Evolutionary conservation across 148 eudicot species (phyloP), one percentile per base, ranked within the genome.

Genomic region (Vaccinium corymbosum): DNA sequence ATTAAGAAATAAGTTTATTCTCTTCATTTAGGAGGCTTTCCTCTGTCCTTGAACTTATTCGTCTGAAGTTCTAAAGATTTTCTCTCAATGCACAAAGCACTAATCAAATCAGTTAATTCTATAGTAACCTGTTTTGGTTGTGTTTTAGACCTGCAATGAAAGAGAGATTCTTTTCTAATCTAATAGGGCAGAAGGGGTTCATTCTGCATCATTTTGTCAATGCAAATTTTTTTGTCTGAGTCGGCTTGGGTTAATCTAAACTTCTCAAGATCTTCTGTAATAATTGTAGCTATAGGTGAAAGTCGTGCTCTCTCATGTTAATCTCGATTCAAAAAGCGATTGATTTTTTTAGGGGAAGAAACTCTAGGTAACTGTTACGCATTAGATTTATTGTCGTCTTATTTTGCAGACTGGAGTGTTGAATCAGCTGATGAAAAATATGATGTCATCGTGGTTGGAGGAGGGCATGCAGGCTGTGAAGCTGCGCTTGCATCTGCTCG

Each of bases 401-500:
- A 8, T 78, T 88, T 77, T 86, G 74, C 80, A 93, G 93, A 87
- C 56, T 87, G 81, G 86, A 85, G 66, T 84, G 84, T 83, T 86
- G 92, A 86, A 81, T 56, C 81, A 48, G 87, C 85, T 53, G 91
- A 92, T 81, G 98, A 94, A 84, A 90, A 83, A 89, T 97, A 92
- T 77, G 98, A 97, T 81, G 99, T 97, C 46, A 97, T 97, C 25
- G 94, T 97, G 86, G 99, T 97, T 80, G 99, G 99, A 85, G 99
- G 99, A 27, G 99, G 99, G 66, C 99, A 97, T 86, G 98, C 99
- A 76, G 98, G 99, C 62, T 97, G 99, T 90, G 99, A 97, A 94
- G 99, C 99, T 83, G 99, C 99, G n/a, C 97, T 97, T 86, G 95
- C 99, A 49, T 91, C 99, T 80, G 94, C 99, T 86, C 95, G 98